Base-by-base conservation (phyloP, 371 early-diverging fungal species). In the Circinella umbellata region DNA sequence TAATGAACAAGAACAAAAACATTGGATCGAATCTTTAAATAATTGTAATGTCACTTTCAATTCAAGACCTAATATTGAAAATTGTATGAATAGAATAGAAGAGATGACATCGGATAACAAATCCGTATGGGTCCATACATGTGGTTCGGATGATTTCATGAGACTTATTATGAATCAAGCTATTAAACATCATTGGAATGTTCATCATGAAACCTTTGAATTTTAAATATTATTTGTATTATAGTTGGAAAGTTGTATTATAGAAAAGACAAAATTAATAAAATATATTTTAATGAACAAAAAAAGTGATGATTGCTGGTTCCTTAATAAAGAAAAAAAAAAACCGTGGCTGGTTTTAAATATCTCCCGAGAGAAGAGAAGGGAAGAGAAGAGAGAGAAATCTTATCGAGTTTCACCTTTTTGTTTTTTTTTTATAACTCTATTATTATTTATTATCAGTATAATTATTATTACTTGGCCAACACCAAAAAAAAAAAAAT, bases 131-230 rank as follows among this genome's bases (percentile, higher is more conserved):
- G 76, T 78, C 1, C 83, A 82, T 69, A 73, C 77, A 1, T 83
- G 83, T 49, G 81, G 80, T 39, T 73, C 77, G 6, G 70, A 73
- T 59, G 51, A 69, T 7, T 81, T 83, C 53, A 83, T 80, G 66
- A 38, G 74, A 35, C 37, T 53, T 6, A 78, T 83, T 11, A 60
- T 76, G 18, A 83, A 82, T 49, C 67, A 73, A 55, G 83, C 78
- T 20, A 60, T 79, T 18, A 39, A 63, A 1, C 72, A 67, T 63
- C 64, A 73, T 36, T 83, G 81, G 73, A 62, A 69, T 36, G 65
- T 64, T 42, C 81, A 80, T 51, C 74, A 77, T 49, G 83, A 83
- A 70, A 80, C 81, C 27, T 83, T 83, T 69, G 83, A 83, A 54
- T 81, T 80, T 55, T 80, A 78, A 53, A 38, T 34, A 53, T 64